Conservation (phyloP, 805 yeast species). For the Spathaspora boniae region DNA sequence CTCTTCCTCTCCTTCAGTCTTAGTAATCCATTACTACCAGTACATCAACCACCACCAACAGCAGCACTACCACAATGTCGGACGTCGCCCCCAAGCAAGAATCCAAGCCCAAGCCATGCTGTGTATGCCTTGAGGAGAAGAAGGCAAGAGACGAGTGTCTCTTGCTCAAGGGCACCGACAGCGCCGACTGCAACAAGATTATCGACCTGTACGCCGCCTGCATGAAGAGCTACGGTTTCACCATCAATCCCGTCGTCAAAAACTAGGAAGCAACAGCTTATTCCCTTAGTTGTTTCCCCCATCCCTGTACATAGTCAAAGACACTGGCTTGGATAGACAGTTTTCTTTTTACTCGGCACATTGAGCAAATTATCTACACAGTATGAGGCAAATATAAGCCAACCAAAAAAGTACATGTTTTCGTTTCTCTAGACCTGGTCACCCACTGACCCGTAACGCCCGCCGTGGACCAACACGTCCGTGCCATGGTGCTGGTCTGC, state of each 20-base stretch:
- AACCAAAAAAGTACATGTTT: no score
- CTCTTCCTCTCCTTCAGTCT: not conserved
- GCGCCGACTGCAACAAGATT: constrained; percentile 72
- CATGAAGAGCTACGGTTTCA: constrained; percentile 89
- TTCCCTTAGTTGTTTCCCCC: no score
- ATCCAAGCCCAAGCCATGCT: constrained; percentile 87
- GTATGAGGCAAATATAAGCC: no score
- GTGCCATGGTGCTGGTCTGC: no score
- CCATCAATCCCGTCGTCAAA: constrained; percentile 5
- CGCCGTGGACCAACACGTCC: no score
- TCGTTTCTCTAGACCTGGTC: no score
- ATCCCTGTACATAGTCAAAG: no score
- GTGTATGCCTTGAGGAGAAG: constrained; percentile 88
- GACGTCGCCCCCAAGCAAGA: constrained; percentile 13
- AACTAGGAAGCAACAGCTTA: no score
- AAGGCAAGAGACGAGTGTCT: constrained; percentile 83
- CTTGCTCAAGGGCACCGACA: constrained; percentile 75
- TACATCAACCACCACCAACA: not conserved
- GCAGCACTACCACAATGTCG: constrained; percentile 7
- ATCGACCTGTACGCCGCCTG: constrained; percentile 75
- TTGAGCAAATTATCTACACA: no score
- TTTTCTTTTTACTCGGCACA: no score
- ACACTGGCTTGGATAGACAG: no score
- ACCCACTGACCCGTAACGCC: no score
- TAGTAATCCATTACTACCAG: not conserved